These are phyloP conservation scores for Gossypium mustelinum DNA, from an alignment of 345 rosid species.

Conservation along the genomic window DNA sequence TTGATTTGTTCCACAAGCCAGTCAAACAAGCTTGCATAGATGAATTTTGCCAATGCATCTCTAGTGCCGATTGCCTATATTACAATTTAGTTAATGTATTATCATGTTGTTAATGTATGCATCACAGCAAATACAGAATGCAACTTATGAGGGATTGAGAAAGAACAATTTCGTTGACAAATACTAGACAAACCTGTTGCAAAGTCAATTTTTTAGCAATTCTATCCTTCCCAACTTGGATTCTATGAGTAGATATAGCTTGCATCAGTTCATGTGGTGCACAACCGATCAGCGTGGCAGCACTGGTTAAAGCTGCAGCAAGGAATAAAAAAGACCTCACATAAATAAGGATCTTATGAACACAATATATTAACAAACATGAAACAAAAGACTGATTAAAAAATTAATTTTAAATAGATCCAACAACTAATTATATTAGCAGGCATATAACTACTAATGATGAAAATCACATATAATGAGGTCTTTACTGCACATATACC, in stretches of 20 bases:
- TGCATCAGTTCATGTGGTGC: constrained; percentile 47
- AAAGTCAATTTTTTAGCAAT: constrained; percentile 66
- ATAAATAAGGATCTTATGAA: constrained; percentile 13
- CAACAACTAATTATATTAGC: background rate
- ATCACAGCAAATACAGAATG: background rate
- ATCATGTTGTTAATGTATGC: background rate
- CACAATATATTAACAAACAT: background rate
- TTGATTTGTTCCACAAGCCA: constrained; percentile 90
- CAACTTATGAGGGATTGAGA: background rate
- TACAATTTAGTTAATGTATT: background rate
- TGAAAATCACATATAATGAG: background rate
- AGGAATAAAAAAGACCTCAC: constrained; percentile 20
- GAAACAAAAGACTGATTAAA: background rate
- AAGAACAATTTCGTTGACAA: constrained; percentile 8
- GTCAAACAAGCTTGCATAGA: constrained; percentile 76
- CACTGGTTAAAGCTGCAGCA: constrained; percentile 62
- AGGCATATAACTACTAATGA: background rate
- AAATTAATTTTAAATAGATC: background rate
- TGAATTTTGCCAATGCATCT: constrained; percentile 9
- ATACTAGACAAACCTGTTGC: constrained; percentile 57
- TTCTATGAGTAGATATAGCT: constrained; percentile 67
- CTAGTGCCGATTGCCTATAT: background rate
- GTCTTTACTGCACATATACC: constrained; percentile 36
- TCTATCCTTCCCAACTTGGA: constrained; percentile 62
- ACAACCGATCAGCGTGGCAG: constrained; percentile 73